These are phyloP conservation scores for Cucurbita moschata DNA, from an alignment of 306 rosid genomes.

Conservation along the genomic window DNA sequence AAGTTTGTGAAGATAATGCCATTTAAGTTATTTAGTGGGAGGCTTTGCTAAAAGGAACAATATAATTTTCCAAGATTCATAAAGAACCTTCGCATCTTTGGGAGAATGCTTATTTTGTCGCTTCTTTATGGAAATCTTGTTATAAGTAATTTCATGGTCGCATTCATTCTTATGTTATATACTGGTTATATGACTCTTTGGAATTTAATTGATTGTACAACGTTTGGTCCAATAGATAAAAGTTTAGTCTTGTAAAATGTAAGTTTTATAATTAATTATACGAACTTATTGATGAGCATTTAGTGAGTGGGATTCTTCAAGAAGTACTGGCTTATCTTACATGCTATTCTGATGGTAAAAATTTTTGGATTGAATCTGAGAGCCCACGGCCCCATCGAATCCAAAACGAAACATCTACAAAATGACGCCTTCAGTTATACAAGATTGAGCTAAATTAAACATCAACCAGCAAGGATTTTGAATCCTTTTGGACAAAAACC, in stretches of 20 bases:
- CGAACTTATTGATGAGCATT: background rate
- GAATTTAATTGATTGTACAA: background rate
- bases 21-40: background rate
- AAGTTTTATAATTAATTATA: background rate
- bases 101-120: background rate
- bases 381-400: too few species aligned
- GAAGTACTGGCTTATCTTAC: background rate
- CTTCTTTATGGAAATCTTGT: background rate
- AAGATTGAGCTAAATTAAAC: too few species aligned
- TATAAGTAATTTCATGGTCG: background rate
- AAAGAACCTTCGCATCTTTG: background rate
- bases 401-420: too few species aligned
- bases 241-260: background rate
- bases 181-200: background rate
- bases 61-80: background rate
- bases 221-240: background rate
- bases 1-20: background rate
- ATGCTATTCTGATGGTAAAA: background rate
- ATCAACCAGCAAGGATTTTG: too few species aligned
- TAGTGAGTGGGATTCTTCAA: background rate
- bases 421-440: too few species aligned
- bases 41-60: background rate
- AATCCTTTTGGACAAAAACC: too few species aligned
- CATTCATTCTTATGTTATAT: background rate
- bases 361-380: too few species aligned